Evolutionary conservation across 2,329 filamentous ascomycete species (phyloP), one percentile per base, ranked within the genome.

Genomic region (Ceratocystis harringtonii): DNA sequence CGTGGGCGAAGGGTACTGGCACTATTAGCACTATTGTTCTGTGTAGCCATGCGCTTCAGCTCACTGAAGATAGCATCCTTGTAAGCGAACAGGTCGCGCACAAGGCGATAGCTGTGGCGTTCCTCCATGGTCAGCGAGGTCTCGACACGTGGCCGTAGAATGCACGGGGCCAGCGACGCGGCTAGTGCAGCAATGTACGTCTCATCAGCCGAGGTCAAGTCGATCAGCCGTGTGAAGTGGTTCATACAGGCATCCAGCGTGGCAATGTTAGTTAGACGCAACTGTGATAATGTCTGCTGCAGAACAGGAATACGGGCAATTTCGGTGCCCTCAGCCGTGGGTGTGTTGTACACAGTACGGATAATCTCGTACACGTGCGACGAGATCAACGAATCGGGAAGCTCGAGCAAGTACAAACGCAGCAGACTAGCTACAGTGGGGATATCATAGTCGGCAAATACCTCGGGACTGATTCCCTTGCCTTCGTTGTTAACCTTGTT

Each of bases 321-420:
- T 70, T 95, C 89, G 2, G 86, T 85, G 17, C 84, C 82, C 66
- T 95, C 90, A 52, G 88, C 82, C 60, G 88, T 81, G 12, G 90
- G 87, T 15, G 89, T 91, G 60, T 85, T 87, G 78, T 99, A 99
- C 69, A 99, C 95, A 1, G 91, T 97, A 77, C 96, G 92, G 73
- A 99, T 87, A 72, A 99, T 97, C 77, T 99, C 95, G 75, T 99
- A 99, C 67, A 99, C 91, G 74, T 97, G 92, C 50, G 91, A 95
- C 66, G 94, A 97, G 68, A 99, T 92, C 68, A 99, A 82, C n/a
- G 94, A 97, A 76, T 99, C 94, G 72, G 94, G 94, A 66, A 99
- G 82, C 77, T 99, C 94, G 69, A 96, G 83, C 52, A 99, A 84
- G 73, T 99, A 99, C 65, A 99, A 80, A 76, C 96, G 97, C 69